Percentiles rank a stretch among this genome's conserved stretches.
Evolutionary conservation across 1,139 yeast species (phyloP).

Genomic region (Lodderomyces orthopsilosis): DNA sequence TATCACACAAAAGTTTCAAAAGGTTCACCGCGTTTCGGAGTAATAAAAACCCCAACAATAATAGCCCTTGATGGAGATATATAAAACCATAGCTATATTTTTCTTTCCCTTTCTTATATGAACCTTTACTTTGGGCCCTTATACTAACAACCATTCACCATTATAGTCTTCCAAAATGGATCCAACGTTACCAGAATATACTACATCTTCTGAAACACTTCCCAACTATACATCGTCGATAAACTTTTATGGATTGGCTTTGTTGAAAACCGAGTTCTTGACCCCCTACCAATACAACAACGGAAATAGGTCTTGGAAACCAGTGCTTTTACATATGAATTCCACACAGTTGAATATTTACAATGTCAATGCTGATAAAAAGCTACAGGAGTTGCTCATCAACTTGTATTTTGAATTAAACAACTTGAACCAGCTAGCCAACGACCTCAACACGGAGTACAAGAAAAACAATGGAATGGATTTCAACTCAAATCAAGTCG

Average conservation of each 20-base stretch:
- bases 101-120: background rate
- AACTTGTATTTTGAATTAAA: constrained; percentile 32
- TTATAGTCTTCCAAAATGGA: background rate
- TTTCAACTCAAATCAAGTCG: constrained; percentile 8
- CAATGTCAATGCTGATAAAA: constrained; percentile 25
- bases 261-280: constrained; percentile 35
- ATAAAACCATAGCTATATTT: background rate
- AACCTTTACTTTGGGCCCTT: background rate
- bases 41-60: background rate
- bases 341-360: constrained; percentile 55
- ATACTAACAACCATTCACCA: background rate
- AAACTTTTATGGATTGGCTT: constrained; percentile 32
- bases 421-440: constrained; percentile 17
- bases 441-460: constrained; percentile 16
- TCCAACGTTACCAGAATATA: constrained; percentile 16
- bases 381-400: constrained; percentile 25
- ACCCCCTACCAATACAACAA: constrained; percentile 37
- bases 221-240: constrained; percentile 36
- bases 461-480: constrained; percentile 13
- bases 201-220: constrained; percentile 22
- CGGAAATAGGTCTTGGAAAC: constrained; percentile 39
- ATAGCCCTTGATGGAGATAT: background rate
- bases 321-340: constrained; percentile 52
- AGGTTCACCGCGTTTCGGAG: background rate
- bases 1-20: background rate